Percentiles rank a stretch among this genome's conserved stretches.
Conservation (phyloP, 2,329 filamentous ascomycete genomes). For the Colletotrichum melonis region DNA sequence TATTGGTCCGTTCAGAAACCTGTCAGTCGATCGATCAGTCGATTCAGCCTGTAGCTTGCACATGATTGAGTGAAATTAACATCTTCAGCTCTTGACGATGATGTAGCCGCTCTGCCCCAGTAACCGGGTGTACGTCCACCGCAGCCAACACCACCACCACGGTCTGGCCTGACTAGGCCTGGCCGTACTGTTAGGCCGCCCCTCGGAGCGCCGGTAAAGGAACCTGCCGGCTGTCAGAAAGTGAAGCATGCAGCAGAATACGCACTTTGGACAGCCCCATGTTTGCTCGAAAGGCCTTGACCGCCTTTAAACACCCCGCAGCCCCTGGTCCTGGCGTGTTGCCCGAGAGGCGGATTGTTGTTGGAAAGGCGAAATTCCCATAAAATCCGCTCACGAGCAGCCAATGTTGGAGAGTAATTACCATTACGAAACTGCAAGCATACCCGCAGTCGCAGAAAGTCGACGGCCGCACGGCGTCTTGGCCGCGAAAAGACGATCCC, state of each 20-base stretch:
- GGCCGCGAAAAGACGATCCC: constrained; percentile 1
- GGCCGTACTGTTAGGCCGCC: constrained; percentile 7
- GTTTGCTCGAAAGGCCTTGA: constrained; percentile 10
- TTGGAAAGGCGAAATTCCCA: background rate
- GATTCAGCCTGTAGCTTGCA: constrained; percentile 8
- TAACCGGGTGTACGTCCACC: constrained; percentile 32
- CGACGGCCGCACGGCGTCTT: background rate
- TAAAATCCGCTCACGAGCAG: background rate
- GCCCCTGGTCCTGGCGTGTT: background rate
- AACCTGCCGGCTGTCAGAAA: constrained; percentile 22
- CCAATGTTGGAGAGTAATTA: constrained; percentile 1
- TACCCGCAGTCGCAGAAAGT: background rate
- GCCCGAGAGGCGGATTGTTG: constrained; percentile 6
- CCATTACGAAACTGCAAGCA: background rate
- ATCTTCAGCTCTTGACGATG: constrained; percentile 21
- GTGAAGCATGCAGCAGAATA: constrained; percentile 25
- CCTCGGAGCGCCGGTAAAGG: constrained; percentile 7
- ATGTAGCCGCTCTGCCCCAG: constrained; percentile 30
- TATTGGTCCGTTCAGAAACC: constrained; percentile 12
- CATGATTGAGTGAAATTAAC: constrained; percentile 20
- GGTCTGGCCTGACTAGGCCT: constrained; percentile 18
- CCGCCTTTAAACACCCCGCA: constrained; percentile 9
- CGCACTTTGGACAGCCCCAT: constrained; percentile 15
- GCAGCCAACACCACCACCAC: constrained; percentile 18
- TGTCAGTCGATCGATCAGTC: constrained; percentile 7